Evolutionary conservation across 2,329 filamentous ascomycete species (phyloP), one percentile per base, ranked within the genome.

Genomic region (Aaosphaeria arxii): DNA sequence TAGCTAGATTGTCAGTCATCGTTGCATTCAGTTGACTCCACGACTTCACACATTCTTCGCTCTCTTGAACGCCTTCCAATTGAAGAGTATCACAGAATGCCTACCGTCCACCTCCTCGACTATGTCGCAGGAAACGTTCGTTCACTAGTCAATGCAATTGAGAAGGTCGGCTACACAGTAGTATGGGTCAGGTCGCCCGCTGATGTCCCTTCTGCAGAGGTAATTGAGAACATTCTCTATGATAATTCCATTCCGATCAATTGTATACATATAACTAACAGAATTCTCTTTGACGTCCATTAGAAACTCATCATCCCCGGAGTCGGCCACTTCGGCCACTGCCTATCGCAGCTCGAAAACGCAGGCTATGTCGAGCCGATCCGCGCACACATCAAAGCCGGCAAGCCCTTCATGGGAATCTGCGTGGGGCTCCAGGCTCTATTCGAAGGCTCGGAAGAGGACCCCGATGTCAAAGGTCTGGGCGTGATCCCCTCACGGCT

Each of bases 341-440:
- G 94, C 72, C 78, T 97, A 55, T 84, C 84, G 30, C 91, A 96
- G 67, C 85, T 99, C 58, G 78, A 86, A 11, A 80, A 84, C 39
- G 89, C 90, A 35, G 89, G 88, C 54, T 99, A 91, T 72, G 77
- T 92, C 46, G 87, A 89, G 50, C 88, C 91, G 7, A 86, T 99
- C 55, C 83, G 79, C 58, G 79, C 84, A 56, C 91, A 97, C 74
- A 91, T 99, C 62, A 79, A 84, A 45, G 81, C 87, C 11, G 91
- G 91, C n/a, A 97, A 97, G 73, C 91, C 92, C 11, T 97, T 99
- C 68, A 95, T 99, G 86, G 91, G 88, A 43, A 95, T 99, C 64
- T 99, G 94, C 66, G 94, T 99, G 46, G 94, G 94, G 3, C 71
- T 97, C 11, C 94, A 99, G 72, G 90, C 89, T 1, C 77, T 99